A percentile compares a stretch with the other conserved stretches of the same genome.
These are phyloP conservation scores for Saturnispora serradocipensis DNA, from an alignment of 805 yeast species.

Conservation along the genomic window DNA sequence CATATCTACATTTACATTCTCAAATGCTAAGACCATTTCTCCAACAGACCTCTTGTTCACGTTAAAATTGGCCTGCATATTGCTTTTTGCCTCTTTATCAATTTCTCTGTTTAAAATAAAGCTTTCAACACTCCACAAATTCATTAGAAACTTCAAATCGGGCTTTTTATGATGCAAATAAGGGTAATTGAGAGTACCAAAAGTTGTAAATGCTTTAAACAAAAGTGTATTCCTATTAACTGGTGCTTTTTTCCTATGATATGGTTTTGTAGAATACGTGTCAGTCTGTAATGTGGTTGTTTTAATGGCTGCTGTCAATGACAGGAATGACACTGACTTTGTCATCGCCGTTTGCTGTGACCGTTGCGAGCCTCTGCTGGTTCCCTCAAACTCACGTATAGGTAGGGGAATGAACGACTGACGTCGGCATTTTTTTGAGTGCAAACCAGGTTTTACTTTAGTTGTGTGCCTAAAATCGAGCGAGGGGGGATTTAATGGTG, in stretches of 20 bases:
- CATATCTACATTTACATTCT: neutral
- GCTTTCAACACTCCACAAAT: slow-evolving; percentile 5
- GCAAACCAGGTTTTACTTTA: neutral
- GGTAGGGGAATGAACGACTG: slow-evolving; percentile 5
- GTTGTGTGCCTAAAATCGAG: neutral
- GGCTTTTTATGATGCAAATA: slow-evolving; percentile 7
- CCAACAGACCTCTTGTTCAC: slow-evolving; percentile 1
- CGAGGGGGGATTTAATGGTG: neutral
- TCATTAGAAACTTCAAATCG: neutral
- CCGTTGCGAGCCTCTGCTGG: neutral
- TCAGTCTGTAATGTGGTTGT: neutral
- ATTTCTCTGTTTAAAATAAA: neutral
- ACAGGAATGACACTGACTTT: slow-evolving; percentile 2
- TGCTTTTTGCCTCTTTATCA: neutral
- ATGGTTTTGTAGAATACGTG: neutral
- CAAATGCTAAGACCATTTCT: slow-evolving; percentile 6
- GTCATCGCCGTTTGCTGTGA: neutral
- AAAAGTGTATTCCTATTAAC: slow-evolving; percentile 2
- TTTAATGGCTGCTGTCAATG: neutral
- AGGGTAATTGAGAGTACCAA: slow-evolving; percentile 5
- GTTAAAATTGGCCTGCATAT: neutral
- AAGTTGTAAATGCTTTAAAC: slow-evolving; percentile 5
- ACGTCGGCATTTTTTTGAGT: neutral
- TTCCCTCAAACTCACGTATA: neutral
- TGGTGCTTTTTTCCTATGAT: slow-evolving; percentile 1